Conservation (phyloP, 1,284 basidiomycete genomes). For the Trichosporon asahii region DNA sequence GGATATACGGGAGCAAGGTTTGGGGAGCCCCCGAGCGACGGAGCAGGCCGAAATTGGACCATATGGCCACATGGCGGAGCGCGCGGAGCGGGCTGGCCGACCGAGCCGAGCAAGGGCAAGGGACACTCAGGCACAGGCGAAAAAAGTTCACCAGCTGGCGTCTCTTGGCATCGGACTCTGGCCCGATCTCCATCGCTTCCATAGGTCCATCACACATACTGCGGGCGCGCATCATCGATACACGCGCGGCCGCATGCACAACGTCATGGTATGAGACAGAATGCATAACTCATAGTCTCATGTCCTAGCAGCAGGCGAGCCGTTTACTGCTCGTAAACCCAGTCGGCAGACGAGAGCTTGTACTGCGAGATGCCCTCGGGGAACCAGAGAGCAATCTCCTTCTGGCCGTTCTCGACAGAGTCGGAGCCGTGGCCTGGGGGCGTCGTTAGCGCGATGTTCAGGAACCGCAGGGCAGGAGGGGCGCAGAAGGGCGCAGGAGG, state of each 20-base stretch:
- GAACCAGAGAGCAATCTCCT: constrained; percentile 61
- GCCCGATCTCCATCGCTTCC: background rate
- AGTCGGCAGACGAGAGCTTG: constrained; percentile 62
- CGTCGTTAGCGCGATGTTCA: background rate
- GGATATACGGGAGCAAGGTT: background rate
- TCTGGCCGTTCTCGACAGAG: constrained; percentile 78
- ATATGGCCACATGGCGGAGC: background rate
- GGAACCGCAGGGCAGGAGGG: too few species aligned
- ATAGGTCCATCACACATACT: background rate
- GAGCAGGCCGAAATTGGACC: background rate
- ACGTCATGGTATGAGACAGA: background rate
- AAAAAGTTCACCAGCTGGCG: background rate
- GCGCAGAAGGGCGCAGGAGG: too few species aligned
- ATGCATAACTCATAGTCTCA: background rate
- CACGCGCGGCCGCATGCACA: background rate
- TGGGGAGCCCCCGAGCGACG: background rate
- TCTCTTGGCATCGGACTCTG: background rate
- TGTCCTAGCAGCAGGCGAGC: background rate
- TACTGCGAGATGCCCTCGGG: constrained; percentile 61
- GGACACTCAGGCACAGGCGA: background rate
- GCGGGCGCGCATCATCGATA: background rate
- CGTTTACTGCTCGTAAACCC: constrained; percentile 68
- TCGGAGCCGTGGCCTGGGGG: constrained; percentile 64
- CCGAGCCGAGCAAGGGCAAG: background rate
- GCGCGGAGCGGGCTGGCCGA: background rate